Conservation (phyloP, 1,284 basidiomycete genomes). For the Cystobasidium slooffiae region DNA sequence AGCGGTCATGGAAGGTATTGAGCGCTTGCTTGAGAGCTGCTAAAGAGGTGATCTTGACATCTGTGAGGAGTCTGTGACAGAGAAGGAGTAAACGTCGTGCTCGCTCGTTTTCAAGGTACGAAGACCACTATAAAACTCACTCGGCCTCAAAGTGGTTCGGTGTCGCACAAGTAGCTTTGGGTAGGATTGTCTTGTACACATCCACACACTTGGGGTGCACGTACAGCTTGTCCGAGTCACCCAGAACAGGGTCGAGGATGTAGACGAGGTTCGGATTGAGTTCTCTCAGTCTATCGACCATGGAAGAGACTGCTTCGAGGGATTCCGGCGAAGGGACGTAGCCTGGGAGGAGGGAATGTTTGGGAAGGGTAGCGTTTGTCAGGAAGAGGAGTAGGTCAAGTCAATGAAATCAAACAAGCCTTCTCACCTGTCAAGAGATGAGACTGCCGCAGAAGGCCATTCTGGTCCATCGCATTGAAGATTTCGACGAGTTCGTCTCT, state of each 20-base stretch:
- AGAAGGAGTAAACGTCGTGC: slow-evolving; percentile 11
- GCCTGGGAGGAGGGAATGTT: slow-evolving; percentile 60
- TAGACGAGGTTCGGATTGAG: slow-evolving; percentile 71
- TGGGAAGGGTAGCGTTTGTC: not conserved
- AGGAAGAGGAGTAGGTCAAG: slow-evolving; percentile 53
- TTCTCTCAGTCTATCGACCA: slow-evolving; percentile 68
- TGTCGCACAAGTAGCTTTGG: slow-evolving; percentile 84
- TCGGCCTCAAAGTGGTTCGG: slow-evolving; percentile 99
- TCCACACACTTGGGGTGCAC: slow-evolving; percentile 87
- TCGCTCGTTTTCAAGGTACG: not conserved
- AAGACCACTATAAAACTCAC: slow-evolving; percentile 62
- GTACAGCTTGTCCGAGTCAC: slow-evolving; percentile 84
- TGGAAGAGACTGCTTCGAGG: slow-evolving; percentile 68
- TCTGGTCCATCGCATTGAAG: slow-evolving; percentile 54
- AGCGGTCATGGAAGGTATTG: slow-evolving; percentile 71
- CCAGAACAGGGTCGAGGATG: slow-evolving; percentile 69
- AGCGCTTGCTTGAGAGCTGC: slow-evolving; percentile 72
- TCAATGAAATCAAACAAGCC: not conserved
- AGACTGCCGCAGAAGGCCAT: slow-evolving; percentile 52
- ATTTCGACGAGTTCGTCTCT: slow-evolving; percentile 56
- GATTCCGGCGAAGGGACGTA: slow-evolving; percentile 88
- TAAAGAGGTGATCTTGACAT: slow-evolving; percentile 69
- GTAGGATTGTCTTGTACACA: slow-evolving; percentile 78
- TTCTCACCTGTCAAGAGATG: slow-evolving; percentile 50
- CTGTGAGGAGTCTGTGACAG: slow-evolving; percentile 69